Percentiles rank a stretch among this genome's conserved stretches.
Conservation (phyloP, 352 stramenopile genomes). For the Phytophthora podocarpi region DNA sequence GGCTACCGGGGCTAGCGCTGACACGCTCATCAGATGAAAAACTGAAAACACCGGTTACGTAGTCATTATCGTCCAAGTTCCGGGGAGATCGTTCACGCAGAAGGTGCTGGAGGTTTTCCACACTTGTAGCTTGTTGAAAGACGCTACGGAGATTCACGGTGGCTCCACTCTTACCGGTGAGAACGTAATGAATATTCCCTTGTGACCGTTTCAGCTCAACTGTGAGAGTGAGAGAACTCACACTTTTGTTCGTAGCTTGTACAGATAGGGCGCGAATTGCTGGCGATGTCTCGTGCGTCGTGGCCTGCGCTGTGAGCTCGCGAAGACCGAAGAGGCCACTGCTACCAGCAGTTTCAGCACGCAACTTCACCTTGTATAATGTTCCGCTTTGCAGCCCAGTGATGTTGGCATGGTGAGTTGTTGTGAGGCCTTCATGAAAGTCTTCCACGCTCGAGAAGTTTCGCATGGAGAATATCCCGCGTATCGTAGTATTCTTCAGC, state of each 20-base stretch:
- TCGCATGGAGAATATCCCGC: slow-evolving; percentile 34
- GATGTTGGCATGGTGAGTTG: slow-evolving; percentile 43
- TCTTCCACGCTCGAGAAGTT: slow-evolving; percentile 50
- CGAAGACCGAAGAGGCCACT: slow-evolving; percentile 51
- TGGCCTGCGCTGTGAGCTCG: slow-evolving; percentile 25
- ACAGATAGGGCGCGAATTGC: slow-evolving; percentile 37
- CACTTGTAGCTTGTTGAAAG: slow-evolving; percentile 40
- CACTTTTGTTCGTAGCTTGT: slow-evolving; percentile 51
- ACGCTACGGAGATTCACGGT: slow-evolving; percentile 24
- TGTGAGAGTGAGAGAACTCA: slow-evolving; percentile 45
- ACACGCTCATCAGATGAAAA: slow-evolving; percentile 21
- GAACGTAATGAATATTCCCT: slow-evolving; percentile 66
- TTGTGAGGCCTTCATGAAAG: slow-evolving; percentile 23
- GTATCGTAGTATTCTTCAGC: slow-evolving; percentile 14
- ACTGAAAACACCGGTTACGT: slow-evolving; percentile 16
- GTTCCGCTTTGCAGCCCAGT: slow-evolving; percentile 45
- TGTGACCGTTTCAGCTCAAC: slow-evolving; percentile 42
- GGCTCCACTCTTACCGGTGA: slow-evolving; percentile 7
- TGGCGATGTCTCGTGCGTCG: slow-evolving; percentile 62
- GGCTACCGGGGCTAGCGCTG: neutral
- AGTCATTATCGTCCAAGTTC: slow-evolving; percentile 7
- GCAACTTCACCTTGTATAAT: slow-evolving; percentile 51
- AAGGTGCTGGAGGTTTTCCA: slow-evolving; percentile 34
- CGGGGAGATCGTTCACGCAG: slow-evolving; percentile 21
- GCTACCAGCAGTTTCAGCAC: slow-evolving; percentile 57